Percentiles rank a stretch among this genome's conserved stretches.
Evolutionary conservation across 176 grass and related monocot species (phyloP).

Genomic region (Echinochloa phyllopogon): DNA sequence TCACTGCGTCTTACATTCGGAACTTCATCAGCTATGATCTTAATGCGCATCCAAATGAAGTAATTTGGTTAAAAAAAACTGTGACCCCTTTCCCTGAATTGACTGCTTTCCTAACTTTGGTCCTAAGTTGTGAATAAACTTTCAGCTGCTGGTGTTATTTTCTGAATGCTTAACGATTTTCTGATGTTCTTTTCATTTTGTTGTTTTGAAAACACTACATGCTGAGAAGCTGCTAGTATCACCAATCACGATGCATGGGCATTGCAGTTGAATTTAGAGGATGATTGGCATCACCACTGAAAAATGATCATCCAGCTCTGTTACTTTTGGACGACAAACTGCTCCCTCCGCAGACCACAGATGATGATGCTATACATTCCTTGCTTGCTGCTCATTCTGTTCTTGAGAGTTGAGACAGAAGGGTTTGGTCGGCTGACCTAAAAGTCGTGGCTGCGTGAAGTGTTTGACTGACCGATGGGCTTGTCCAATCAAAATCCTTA

Average conservation of each 20-base stretch:
- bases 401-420: no score
- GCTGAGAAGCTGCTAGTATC: background rate
- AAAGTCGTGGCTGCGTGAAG: background rate
- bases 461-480: background rate
- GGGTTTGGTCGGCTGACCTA: no score
- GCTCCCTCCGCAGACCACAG: no score
- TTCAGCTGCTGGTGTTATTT: conserved; percentile 1
- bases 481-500: background rate
- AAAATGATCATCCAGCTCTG: no score
- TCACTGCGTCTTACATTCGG: background rate
- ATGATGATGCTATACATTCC: no score
- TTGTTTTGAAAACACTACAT: no score
- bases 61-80: background rate
- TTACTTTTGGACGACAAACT: no score
- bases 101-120: background rate
- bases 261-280: background rate
- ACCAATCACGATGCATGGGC: background rate
- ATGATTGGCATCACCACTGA: background rate
- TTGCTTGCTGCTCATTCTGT: no score
- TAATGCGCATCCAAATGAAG: background rate
- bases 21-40: background rate
- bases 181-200: background rate
- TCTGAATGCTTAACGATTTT: background rate
- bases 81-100: background rate
- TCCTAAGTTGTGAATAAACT: background rate